Evolutionary conservation across 2,329 filamentous ascomycete genomes (phyloP), one percentile per base, ranked within the genome.

Genomic region (Hypoxylon sp.): DNA sequence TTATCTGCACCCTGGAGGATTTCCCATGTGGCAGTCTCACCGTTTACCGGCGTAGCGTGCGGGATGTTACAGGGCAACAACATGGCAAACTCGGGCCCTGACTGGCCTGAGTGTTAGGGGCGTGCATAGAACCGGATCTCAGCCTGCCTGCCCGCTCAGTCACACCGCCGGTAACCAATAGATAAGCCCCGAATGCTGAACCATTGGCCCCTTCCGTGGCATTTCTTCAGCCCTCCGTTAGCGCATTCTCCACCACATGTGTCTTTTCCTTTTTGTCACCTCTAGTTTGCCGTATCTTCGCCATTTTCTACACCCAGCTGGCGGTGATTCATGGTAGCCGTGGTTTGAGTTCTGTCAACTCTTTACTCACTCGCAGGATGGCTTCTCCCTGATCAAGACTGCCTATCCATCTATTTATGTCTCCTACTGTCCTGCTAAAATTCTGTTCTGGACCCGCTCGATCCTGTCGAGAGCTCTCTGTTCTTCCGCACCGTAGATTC

Each of bases 111-210:
- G 17, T 49, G 46, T 32, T 26, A 49, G 24, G 46, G 24, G 46
- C 13, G 15, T 17, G 15, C 28, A 4, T 28, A 32, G 22, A 49
- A 22, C 24, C 24, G 22, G 48, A 59, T 49, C 62, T 32, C 52
- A 20, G 37, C 26, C 50, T 58, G 26, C 11, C 11, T 37, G 13
- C 26, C 50, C 55, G 26, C 11, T 10, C 37, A 13, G 56, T 57
- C 15, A 53, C 50, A 58, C 37, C 10, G 57, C 52, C 34, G 62
- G 62, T 65, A 68, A 58, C 65, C 65, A 68, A 68, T 68, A 41
- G 62, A 67, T 62, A 64, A 62, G 64, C 53, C 39, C 34, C 49
- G 53, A 64, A 64, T 55, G 52, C 41, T 26, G 56, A 64, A 46
- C n/a, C 32, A 49, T 11, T 41, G 53, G 32, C 20, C 53, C 34